Evolutionary conservation across 1,284 basidiomycete genomes (phyloP).

Genomic region (Kalmanozyma brasiliensis): DNA sequence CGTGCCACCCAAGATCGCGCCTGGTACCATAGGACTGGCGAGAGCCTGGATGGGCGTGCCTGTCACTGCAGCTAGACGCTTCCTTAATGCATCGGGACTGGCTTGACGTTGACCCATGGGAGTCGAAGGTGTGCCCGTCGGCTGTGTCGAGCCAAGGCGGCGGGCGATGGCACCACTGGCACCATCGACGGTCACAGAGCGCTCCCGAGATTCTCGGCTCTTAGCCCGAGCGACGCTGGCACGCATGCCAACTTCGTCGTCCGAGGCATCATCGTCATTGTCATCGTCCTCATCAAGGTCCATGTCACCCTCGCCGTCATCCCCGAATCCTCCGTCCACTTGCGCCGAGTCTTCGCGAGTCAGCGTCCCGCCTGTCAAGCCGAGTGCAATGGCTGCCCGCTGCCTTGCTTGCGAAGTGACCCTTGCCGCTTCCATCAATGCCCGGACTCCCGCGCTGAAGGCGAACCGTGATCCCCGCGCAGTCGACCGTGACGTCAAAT

Average conservation of each 20-base stretch:
- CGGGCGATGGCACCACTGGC: conserved; percentile 2
- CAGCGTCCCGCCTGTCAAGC: conserved; percentile 27
- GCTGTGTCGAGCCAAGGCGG: conserved; percentile 40
- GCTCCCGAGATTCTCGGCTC: conserved; percentile 22
- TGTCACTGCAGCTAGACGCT: conserved; percentile 40
- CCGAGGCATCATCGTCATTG: conserved; percentile 27
- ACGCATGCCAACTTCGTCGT: conserved; percentile 18
- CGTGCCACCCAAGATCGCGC: conserved; percentile 4
- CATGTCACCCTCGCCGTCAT: conserved; percentile 24
- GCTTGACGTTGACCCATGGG: conserved; percentile 31
- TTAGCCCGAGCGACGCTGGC: conserved; percentile 16
- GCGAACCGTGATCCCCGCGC: conserved; percentile 24
- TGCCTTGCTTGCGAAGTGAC: conserved; percentile 39
- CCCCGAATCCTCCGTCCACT: conserved; percentile 8
- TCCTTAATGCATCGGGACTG: conserved; percentile 41
- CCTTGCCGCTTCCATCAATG: conserved; percentile 41
- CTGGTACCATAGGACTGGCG: conserved; percentile 29
- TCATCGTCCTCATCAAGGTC: conserved; percentile 44
- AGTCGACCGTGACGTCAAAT: conserved; percentile 14
- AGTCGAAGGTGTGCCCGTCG: conserved; percentile 36
- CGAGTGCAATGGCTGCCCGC: conserved; percentile 37
- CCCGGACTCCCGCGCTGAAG: conserved; percentile 38
- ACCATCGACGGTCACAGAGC: conserved; percentile 30
- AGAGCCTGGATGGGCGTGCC: conserved; percentile 34
- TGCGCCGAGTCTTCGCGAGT: conserved; percentile 33